Conservation (phyloP, 129 eudicot genomes). For the Escallonia herrerae region DNA sequence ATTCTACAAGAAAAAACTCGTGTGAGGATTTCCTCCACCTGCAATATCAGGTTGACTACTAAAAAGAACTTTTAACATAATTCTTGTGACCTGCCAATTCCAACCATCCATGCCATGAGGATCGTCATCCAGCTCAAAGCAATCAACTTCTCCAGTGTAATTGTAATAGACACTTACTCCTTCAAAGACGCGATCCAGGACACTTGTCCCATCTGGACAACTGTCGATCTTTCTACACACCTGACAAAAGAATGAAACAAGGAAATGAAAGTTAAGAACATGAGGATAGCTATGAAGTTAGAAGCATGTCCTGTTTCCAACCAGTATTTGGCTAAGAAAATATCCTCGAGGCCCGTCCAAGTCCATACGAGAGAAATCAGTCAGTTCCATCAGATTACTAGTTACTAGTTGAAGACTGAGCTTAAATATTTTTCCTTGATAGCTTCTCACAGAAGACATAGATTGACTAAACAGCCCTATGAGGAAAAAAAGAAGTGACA, state of each 20-base stretch:
- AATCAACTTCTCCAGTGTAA: conserved; percentile 59
- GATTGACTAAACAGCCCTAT: too few relatives aligned
- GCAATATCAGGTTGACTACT: background rate
- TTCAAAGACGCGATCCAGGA: conserved; percentile 57
- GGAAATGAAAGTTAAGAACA: background rate
- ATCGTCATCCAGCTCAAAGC: conserved; percentile 81
- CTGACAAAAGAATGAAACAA: conserved; percentile 21
- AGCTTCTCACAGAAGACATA: too few relatives aligned
- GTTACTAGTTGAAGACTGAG: too few relatives aligned
- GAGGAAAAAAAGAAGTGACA: too few relatives aligned
- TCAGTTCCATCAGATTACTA: too few relatives aligned
- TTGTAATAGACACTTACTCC: conserved; percentile 80
- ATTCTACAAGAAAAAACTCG: background rate
- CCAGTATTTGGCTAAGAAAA: too few relatives aligned
- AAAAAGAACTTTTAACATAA: background rate
- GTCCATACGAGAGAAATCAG: too few relatives aligned
- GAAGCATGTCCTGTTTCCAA: background rate
- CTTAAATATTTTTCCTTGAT: too few relatives aligned
- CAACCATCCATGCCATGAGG: conserved; percentile 92
- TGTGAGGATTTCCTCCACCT: background rate
- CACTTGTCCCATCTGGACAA: conserved; percentile 43
- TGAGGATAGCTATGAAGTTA: background rate
- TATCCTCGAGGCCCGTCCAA: too few relatives aligned
- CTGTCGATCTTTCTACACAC: conserved; percentile 69
- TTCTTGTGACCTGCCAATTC: conserved; percentile 77